Percentiles rank a stretch among this genome's conserved stretches.
Conservation (phyloP, 345 rosid species). For the Syzygium jambos region DNA sequence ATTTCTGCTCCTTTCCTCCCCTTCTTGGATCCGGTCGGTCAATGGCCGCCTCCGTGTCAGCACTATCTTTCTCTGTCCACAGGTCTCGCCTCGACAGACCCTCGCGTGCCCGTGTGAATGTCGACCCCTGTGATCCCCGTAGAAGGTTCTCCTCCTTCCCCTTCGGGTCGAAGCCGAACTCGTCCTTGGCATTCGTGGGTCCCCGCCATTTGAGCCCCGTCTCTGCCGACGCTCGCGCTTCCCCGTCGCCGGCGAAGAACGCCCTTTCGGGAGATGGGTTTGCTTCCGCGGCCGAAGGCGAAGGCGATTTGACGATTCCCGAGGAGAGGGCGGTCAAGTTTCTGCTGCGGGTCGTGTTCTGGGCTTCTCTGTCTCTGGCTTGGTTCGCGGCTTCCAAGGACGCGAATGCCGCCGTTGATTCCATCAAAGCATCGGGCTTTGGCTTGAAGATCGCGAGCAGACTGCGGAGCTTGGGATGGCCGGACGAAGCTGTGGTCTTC, state of each 20-base stretch:
- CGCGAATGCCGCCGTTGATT: conserved; percentile 77
- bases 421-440: conserved; percentile 69
- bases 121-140: not conserved
- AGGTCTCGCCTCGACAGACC: conserved; percentile 18
- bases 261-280: not conserved
- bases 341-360: conserved; percentile 47
- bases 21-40: not conserved
- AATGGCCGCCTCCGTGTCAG: conserved; percentile 39
- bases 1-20: not conserved
- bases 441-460: conserved; percentile 60
- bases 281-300: conserved; percentile 7
- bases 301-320: conserved; percentile 13
- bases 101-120: not conserved
- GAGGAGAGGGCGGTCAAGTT: conserved; percentile 40
- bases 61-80: conserved; percentile 13
- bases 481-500: conserved; percentile 79
- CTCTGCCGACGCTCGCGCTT: not conserved
- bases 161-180: not conserved
- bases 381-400: conserved; percentile 78
- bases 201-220: not conserved
- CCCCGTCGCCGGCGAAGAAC: not conserved
- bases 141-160: not conserved
- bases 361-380: conserved; percentile 69
- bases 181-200: not conserved
- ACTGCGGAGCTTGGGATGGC: conserved; percentile 72